A percentile compares a stretch with the other conserved stretches of the same genome.
phyloP scores from a whole-genome alignment of 495 filamentous ascomycete genomes.

The Astrocystis sublimbata region DNA sequence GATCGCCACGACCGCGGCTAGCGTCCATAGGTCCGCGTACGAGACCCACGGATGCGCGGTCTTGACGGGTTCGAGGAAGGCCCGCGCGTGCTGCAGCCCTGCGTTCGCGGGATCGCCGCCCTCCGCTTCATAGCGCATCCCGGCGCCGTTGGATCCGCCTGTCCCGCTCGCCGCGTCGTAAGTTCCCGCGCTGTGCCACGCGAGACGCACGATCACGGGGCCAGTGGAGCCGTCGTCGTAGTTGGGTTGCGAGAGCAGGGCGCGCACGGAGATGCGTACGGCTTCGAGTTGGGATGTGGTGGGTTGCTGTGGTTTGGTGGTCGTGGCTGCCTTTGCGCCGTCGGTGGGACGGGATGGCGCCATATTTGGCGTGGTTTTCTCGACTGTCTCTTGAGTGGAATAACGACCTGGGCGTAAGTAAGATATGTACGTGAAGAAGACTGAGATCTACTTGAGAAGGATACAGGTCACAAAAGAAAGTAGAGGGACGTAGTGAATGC shows the following conservation, averaged over 20 bases:
- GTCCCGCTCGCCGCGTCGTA: slow-evolving; percentile 60
- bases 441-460: background rate
- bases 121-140: slow-evolving; percentile 65
- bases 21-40: slow-evolving; percentile 64
- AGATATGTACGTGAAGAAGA: background rate
- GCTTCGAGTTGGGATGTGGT: slow-evolving; percentile 2
- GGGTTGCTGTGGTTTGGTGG: background rate
- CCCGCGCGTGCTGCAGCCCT: slow-evolving; percentile 62
- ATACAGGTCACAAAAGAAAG: background rate
- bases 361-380: background rate
- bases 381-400: background rate
- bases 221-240: slow-evolving; percentile 66
- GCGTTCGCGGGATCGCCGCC: slow-evolving; percentile 66
- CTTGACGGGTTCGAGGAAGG: slow-evolving; percentile 63
- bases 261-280: slow-evolving; percentile 12
- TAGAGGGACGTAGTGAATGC: background rate
- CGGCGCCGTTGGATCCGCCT: slow-evolving; percentile 63
- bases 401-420: too few species aligned
- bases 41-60: slow-evolving; percentile 61
- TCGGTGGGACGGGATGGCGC: background rate
- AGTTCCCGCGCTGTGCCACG: slow-evolving; percentile 64
- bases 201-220: slow-evolving; percentile 62
- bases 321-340: too few species aligned
- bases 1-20: slow-evolving; percentile 61
- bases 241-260: slow-evolving; percentile 52